Evolutionary conservation across 441 rosid species (phyloP).

Genomic region (Adansonia grandidieri): DNA sequence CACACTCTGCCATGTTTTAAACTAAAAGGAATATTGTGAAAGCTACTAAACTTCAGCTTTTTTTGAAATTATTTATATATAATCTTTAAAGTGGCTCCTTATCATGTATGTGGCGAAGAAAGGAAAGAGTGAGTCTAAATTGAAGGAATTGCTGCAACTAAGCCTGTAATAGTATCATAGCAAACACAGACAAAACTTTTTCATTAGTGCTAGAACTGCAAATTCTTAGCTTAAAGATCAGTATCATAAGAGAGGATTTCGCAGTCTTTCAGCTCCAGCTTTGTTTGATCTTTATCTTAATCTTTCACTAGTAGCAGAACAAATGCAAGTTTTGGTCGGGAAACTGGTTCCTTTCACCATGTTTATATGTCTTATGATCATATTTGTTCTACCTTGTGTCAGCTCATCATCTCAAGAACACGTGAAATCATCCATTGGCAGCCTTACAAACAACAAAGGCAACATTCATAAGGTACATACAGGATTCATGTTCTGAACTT

Average conservation of each 20-base stretch:
- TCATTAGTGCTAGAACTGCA: background rate
- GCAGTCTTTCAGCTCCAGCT: background rate
- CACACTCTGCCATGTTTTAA: slow-evolving; percentile 19
- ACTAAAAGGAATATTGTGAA: background rate
- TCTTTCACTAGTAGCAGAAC: background rate
- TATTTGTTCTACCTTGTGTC: slow-evolving; percentile 34
- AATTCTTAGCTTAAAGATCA: background rate
- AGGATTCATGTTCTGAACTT: background rate
- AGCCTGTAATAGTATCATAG: background rate
- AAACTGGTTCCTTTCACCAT: slow-evolving; percentile 33
- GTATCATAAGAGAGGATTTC: background rate
- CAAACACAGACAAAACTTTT: background rate
- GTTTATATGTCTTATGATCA: slow-evolving; percentile 19
- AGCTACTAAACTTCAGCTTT: slow-evolving; percentile 4
- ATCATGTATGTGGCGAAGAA: background rate
- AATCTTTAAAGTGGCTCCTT: background rate
- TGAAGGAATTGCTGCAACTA: background rate
- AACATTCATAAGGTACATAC: slow-evolving; percentile 38
- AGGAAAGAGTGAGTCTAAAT: background rate
- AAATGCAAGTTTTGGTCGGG: slow-evolving; percentile 35
- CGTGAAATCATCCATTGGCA: slow-evolving; percentile 9
- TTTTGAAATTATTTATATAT: background rate
- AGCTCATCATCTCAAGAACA: slow-evolving; percentile 36
- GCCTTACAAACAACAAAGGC: slow-evolving; percentile 21
- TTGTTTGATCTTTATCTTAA: background rate